These are phyloP conservation scores for Vanrija pseudolonga DNA, from an alignment of 1,284 basidiomycete species.

Conservation along the genomic window DNA sequence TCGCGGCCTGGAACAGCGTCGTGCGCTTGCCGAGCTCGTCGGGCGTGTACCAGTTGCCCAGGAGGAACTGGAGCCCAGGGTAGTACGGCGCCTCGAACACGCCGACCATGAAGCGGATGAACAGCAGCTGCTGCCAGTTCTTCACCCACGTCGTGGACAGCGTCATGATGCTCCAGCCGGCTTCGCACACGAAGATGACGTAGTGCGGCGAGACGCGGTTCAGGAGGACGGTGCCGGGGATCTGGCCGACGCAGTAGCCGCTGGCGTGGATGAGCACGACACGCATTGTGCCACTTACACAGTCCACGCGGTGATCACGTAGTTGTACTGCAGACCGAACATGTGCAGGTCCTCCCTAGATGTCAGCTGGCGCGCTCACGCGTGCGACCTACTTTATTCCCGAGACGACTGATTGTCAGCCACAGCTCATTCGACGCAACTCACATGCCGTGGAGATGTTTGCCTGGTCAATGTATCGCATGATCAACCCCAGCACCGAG, in stretches of 20 bases:
- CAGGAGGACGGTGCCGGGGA: constrained; percentile 24
- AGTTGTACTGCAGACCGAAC: constrained; percentile 17
- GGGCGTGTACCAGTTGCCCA: constrained; percentile 15
- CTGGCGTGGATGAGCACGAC: neutral
- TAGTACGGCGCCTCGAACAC: constrained; percentile 29
- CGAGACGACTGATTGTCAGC: no score
- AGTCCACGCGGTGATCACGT: constrained; percentile 14
- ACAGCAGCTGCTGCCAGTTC: constrained; percentile 18
- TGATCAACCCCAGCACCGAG: neutral
- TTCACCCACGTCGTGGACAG: constrained; percentile 18
- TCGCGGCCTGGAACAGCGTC: constrained; percentile 45
- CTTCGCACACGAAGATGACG: constrained; percentile 23
- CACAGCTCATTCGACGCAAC: no score
- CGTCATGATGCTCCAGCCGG: constrained; percentile 23
- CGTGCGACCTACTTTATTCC: no score
- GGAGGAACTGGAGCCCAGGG: constrained; percentile 24
- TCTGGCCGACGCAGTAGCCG: constrained; percentile 26
- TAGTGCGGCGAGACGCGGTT: constrained; percentile 22
- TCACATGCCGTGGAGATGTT: no score
- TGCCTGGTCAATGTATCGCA: neutral
- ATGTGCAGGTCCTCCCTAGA: constrained; percentile 15
- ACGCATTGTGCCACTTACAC: constrained; percentile 1
- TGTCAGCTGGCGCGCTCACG: no score
- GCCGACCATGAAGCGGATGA: constrained; percentile 24
- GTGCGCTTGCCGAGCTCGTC: constrained; percentile 11